Evolutionary conservation across 148 eudicot species (phyloP), one percentile per base, ranked within the genome.

Genomic region (Heliosperma pusillum): DNA sequence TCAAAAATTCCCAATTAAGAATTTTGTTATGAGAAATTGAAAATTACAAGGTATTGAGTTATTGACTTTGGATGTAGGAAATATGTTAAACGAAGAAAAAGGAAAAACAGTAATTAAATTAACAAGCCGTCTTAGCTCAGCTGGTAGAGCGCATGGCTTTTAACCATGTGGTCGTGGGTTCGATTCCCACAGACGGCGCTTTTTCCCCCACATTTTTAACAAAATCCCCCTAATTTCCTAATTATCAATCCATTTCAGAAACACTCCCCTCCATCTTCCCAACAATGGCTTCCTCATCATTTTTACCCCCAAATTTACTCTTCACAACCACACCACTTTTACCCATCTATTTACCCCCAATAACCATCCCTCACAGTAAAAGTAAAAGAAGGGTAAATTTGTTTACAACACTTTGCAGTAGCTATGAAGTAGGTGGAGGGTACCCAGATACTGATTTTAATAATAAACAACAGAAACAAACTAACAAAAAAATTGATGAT

Each of bases 161-260:
- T 87, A 89, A 89, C 87, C 90, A 74, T 57, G 88, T 89, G 90
- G 88, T 89, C 87, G 87, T 87, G 87, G 92, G 92, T 88, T 88
- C 88, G 88, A 88, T 76, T 80, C 88, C 89, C 89, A 84, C 86
- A 86, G 88, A 86, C 86, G 89, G 91, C 59, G 59, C 7, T 56
- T 56, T 56, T 2, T 19, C 7, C 10, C 10, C n/a, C 10, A 10
- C 8, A 29, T 6, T 22, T 29, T 3, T 5, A 27, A 3, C 45
- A 16, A 24, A 42, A 69, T 9, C 11, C 29, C 58, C 42, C n/a
- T 26, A 17, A 64, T 45, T 26, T 26, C 17, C 21, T 0, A 9
- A n/a, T 29, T 64, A 27, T 68, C 42, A 26, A 20, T 30, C 5
- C 42, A 50, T 1, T 42, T 19, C 45, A 12, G 10, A 62, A 21